A percentile compares a stretch with the other conserved stretches of the same genome.
These are phyloP conservation scores for Talaromyces pinophilus DNA, from an alignment of 2,329 filamentous ascomycete species.

Conservation along the genomic window DNA sequence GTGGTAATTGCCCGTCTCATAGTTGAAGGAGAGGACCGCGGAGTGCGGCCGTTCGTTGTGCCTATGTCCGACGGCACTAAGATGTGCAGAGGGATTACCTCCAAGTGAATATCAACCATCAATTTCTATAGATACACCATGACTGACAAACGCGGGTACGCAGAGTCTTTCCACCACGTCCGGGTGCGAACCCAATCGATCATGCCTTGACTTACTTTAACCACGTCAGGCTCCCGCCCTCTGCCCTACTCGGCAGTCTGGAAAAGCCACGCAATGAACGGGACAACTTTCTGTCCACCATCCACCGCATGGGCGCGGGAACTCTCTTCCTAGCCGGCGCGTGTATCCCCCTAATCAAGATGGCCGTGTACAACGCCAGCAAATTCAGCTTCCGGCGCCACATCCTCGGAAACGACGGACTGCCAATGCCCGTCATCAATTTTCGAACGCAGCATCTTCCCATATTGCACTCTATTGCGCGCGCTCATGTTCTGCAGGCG, in stretches of 20 bases:
- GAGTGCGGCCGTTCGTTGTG: conserved; percentile 29
- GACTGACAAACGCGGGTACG: not conserved
- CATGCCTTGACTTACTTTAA: conserved; percentile 29
- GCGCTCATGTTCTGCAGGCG: conserved; percentile 3
- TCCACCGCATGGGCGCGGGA: conserved; percentile 5
- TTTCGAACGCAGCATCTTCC: conserved; percentile 11
- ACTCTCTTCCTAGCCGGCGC: not conserved
- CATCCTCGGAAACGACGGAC: not conserved
- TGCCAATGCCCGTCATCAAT: not conserved
- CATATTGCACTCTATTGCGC: conserved; percentile 9
- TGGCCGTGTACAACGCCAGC: not conserved
- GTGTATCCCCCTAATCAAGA: not conserved
- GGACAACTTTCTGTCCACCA: not conserved
- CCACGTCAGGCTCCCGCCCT: conserved; percentile 26
- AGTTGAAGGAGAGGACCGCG: conserved; percentile 26
- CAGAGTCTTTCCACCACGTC: not conserved
- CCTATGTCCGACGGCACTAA: conserved; percentile 26
- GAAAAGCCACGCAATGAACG: conserved; percentile 21
- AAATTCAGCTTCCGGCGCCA: conserved; percentile 3
- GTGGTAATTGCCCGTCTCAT: conserved; percentile 30
- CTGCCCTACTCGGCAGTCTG: conserved; percentile 27
- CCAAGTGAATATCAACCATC: conserved; percentile 11
- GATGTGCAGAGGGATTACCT: conserved; percentile 27
- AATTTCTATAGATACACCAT: not conserved
- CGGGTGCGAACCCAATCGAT: conserved; percentile 21